phyloP scores from a whole-genome alignment of 306 rosid species.

The Glycyrrhiza uralensis region DNA sequence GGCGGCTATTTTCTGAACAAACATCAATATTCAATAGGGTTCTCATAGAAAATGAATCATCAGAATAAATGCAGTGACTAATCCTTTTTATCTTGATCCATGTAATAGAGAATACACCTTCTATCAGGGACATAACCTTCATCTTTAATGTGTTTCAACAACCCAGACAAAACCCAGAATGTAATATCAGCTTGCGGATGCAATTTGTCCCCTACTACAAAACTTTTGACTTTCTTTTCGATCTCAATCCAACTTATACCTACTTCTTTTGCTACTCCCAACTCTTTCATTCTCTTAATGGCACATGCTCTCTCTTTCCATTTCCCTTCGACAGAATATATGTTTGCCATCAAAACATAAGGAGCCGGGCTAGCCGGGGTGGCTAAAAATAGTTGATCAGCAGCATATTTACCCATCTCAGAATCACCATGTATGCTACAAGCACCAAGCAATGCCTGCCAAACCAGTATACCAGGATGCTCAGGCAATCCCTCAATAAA shows the following conservation, averaged over 20 bases:
- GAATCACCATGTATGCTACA: slow-evolving; percentile 72
- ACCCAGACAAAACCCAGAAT: slow-evolving; percentile 47
- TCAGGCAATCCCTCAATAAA: slow-evolving; percentile 55
- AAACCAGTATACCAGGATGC: slow-evolving; percentile 57
- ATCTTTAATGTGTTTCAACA: slow-evolving; percentile 58
- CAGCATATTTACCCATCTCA: slow-evolving; percentile 70
- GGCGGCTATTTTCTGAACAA: not conserved
- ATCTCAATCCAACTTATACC: slow-evolving; percentile 86
- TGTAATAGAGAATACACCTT: slow-evolving; percentile 54
- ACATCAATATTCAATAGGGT: not conserved
- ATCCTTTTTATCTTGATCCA: slow-evolving; percentile 42
- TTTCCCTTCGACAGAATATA: slow-evolving; percentile 75
- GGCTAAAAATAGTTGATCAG: slow-evolving; percentile 51
- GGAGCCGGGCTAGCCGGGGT: slow-evolving; percentile 64
- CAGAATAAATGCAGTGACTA: slow-evolving; percentile 5
- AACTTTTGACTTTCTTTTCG: slow-evolving; percentile 64
- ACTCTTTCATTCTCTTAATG: slow-evolving; percentile 75
- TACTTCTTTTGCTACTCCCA: slow-evolving; percentile 67
- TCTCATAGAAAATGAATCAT: not conserved
- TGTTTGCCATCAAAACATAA: slow-evolving; percentile 75
- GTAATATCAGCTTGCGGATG: slow-evolving; percentile 66
- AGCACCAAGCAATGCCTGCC: slow-evolving; percentile 97
- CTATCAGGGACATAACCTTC: slow-evolving; percentile 79
- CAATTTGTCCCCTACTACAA: slow-evolving; percentile 68
- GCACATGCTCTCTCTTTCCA: slow-evolving; percentile 87